Conservation (phyloP, 1,139 yeast species). For the Taphrina flavorubra region DNA sequence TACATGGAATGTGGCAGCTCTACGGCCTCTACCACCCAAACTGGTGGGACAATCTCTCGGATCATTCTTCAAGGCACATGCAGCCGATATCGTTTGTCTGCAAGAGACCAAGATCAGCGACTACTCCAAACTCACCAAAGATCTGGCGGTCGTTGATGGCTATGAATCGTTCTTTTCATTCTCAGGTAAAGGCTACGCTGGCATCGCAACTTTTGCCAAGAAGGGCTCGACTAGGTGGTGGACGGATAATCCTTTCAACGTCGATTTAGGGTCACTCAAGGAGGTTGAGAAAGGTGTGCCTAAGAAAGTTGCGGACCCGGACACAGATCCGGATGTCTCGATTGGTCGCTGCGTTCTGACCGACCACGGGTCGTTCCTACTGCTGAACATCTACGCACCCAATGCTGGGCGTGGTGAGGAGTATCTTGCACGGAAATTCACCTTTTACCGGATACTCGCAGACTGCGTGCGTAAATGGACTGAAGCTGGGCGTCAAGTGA, state of each 20-base stretch:
- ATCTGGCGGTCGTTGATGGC: conserved; percentile 39
- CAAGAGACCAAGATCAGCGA: conserved; percentile 40
- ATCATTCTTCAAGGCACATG: conserved; percentile 26
- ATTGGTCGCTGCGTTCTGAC: conserved; percentile 38
- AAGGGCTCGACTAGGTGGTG: conserved; percentile 27
- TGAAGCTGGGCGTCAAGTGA: conserved; percentile 35
- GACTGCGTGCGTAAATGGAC: conserved; percentile 38
- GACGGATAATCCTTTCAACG: conserved; percentile 35
- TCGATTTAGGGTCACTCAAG: conserved; percentile 19
- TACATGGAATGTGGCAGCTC: conserved; percentile 40
- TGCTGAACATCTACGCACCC: conserved; percentile 39
- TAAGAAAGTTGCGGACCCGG: conserved; percentile 20
- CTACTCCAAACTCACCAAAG: conserved; percentile 32
- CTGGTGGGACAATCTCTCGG: conserved; percentile 23
- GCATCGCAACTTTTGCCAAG: conserved; percentile 35
- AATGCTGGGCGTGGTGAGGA: conserved; percentile 40
- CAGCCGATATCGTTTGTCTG: conserved; percentile 38
- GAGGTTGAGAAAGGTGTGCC: background rate
- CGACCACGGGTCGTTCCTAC: conserved; percentile 32
- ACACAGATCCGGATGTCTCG: conserved; percentile 29
- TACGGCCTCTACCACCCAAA: conserved; percentile 38
- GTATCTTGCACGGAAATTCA: conserved; percentile 31
- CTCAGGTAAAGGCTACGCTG: conserved; percentile 39
- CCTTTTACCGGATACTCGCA: conserved; percentile 21
- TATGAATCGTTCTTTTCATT: conserved; percentile 38